Evolutionary conservation across 2,329 filamentous ascomycete species (phyloP).

Genomic region (Sporothrix phasma): DNA sequence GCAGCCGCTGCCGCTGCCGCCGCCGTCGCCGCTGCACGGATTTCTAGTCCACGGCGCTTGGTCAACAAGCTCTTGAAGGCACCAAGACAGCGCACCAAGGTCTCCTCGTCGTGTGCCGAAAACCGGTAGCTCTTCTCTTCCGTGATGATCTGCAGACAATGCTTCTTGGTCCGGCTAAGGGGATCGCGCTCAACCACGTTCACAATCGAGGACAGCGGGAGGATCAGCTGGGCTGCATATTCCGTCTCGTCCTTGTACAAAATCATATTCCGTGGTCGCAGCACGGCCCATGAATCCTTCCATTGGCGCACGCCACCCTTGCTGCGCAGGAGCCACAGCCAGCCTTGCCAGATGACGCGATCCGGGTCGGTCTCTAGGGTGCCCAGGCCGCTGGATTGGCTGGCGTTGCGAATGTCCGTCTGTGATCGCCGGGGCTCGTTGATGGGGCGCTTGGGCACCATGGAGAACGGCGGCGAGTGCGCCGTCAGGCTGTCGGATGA

Average conservation of each 20-base stretch:
- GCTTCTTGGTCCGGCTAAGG: constrained; percentile 69
- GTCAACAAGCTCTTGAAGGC: constrained; percentile 79
- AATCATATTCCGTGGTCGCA: constrained; percentile 73
- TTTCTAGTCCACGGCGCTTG: constrained; percentile 55
- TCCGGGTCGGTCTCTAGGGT: constrained; percentile 56
- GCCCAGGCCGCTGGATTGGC: constrained; percentile 48
- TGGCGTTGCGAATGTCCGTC: constrained; percentile 37
- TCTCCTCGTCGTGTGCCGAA: constrained; percentile 70
- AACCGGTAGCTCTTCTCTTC: constrained; percentile 80
- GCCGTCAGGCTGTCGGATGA: constrained; percentile 42
- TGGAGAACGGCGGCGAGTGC: constrained; percentile 26
- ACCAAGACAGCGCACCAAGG: constrained; percentile 73
- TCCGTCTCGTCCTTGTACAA: constrained; percentile 91
- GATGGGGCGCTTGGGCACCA: background rate
- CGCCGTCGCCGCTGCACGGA: constrained; percentile 32
- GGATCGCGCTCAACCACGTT: constrained; percentile 90
- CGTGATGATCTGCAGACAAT: constrained; percentile 86
- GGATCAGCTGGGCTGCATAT: constrained; percentile 75
- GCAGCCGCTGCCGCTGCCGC: constrained; percentile 14
- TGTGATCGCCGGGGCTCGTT: background rate
- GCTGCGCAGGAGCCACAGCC: constrained; percentile 73
- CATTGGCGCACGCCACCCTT: constrained; percentile 79
- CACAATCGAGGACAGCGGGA: constrained; percentile 69
- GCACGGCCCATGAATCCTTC: constrained; percentile 90
- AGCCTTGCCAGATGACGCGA: constrained; percentile 88